A percentile compares a stretch with the other conserved stretches of the same genome.
phyloP scores from a whole-genome alignment of 208 protist genomes.

The Kentomonas sorsogonicus region DNA sequence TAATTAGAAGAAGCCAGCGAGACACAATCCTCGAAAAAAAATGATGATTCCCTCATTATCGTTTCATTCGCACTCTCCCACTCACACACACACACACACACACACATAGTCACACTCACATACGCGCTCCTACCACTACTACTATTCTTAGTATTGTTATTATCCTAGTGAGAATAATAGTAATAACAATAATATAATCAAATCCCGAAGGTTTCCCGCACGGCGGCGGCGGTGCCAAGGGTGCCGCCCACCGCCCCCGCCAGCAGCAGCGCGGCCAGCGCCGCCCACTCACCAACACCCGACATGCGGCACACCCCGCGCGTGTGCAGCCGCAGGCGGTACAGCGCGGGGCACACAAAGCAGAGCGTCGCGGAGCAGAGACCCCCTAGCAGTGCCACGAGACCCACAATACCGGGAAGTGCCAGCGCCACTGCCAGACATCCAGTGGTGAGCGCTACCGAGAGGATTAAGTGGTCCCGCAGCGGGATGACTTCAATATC shows the following conservation, averaged over 20 bases:
- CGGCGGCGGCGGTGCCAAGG: constrained; percentile 36
- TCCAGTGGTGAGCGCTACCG: constrained; percentile 36
- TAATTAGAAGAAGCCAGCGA: no score
- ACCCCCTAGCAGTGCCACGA: constrained; percentile 55
- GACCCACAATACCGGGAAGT: constrained; percentile 43
- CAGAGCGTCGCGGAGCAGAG: constrained; percentile 59
- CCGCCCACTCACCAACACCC: constrained; percentile 15
- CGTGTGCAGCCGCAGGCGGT: constrained; percentile 49
- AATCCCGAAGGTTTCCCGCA: constrained; percentile 15
- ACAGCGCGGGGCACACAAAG: constrained; percentile 58
- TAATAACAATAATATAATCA: not conserved
- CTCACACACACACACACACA: constrained; percentile 14
- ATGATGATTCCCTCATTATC: no score
- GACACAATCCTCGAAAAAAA: no score
- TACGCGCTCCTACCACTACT: constrained; percentile 5
- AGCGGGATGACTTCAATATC: constrained; percentile 35
- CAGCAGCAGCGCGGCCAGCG: not conserved
- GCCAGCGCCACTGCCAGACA: constrained; percentile 51
- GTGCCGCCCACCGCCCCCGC: constrained; percentile 15
- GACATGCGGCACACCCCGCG: constrained; percentile 19
- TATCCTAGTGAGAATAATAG: constrained; percentile 10
- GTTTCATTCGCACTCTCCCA: no score
- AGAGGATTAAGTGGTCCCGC: constrained; percentile 59
- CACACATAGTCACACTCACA: constrained; percentile 9
- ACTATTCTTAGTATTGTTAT: no score